Percentiles rank a stretch among this genome's conserved stretches.
Conservation (phyloP, 179 eudicot genomes). For the Patellifolia procumbens region DNA sequence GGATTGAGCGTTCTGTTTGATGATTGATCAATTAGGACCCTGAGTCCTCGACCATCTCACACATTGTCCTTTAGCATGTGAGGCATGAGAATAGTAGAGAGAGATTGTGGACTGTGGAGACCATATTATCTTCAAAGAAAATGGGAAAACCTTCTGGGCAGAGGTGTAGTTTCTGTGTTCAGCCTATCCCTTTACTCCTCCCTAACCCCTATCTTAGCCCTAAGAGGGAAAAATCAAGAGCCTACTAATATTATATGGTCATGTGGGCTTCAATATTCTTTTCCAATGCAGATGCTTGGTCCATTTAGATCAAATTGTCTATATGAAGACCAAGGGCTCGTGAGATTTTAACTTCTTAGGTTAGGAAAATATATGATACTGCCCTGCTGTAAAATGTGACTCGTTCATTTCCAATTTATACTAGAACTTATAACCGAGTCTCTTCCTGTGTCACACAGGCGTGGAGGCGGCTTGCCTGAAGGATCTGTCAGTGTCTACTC, state of each 20-base stretch:
- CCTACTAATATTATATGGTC: not conserved
- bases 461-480: not conserved
- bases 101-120: no score
- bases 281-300: no score
- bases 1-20: not conserved
- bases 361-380: not conserved
- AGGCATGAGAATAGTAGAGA: no score
- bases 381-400: no score
- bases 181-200: no score
- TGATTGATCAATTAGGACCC: no score
- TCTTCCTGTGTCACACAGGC: not conserved
- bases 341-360: not conserved
- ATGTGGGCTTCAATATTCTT: not conserved
- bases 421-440: not conserved
- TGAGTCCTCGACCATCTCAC: no score
- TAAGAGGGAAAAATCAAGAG: not conserved
- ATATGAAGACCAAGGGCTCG: not conserved
- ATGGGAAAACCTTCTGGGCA: no score
- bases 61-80: no score
- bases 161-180: no score
- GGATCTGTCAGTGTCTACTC: not conserved
- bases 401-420: not conserved
- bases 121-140: no score
- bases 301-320: no score
- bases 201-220: not conserved